These are phyloP conservation scores for Suillus americanus DNA, from an alignment of 768 basidiomycete species.

Conservation along the genomic window DNA sequence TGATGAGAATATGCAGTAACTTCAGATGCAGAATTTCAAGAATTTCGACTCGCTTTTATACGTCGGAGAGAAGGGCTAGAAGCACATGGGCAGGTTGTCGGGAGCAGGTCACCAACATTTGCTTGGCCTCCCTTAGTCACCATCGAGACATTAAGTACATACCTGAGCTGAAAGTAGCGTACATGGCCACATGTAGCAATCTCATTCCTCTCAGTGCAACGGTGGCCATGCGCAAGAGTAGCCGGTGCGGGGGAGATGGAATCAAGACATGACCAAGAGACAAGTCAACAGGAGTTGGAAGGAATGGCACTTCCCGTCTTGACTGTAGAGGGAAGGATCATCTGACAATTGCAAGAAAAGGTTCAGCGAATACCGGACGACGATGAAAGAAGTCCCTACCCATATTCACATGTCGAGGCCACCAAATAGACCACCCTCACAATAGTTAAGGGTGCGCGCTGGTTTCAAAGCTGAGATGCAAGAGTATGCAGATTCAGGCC, in stretches of 20 bases:
- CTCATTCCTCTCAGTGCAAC: not conserved
- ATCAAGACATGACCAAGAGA: not conserved
- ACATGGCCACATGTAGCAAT: not conserved
- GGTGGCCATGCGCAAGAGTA: not conserved
- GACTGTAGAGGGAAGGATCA: not conserved
- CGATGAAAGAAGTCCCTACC: not conserved
- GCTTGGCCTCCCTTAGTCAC: not conserved
- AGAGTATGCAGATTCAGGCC: not conserved
- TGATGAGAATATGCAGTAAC: too few species aligned
- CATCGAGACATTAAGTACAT: not conserved
- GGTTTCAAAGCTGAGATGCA: not conserved
- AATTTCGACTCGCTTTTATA: not conserved
- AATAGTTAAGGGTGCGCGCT: not conserved
- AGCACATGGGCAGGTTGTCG: not conserved
- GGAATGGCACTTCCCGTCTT: not conserved
- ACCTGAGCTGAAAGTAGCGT: not conserved
- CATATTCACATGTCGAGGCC: not conserved
- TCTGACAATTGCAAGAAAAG: not conserved
- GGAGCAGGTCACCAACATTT: not conserved
- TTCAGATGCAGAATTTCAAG: not conserved
- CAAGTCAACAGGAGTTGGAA: not conserved
- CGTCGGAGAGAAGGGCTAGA: not conserved
- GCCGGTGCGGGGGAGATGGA: too few species aligned
- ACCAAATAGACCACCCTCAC: not conserved
- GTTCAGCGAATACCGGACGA: not conserved